Evolutionary conservation across 306 rosid genomes (phyloP), one percentile per base, ranked within the genome.

Genomic region (Oemleria cerasiformis): DNA sequence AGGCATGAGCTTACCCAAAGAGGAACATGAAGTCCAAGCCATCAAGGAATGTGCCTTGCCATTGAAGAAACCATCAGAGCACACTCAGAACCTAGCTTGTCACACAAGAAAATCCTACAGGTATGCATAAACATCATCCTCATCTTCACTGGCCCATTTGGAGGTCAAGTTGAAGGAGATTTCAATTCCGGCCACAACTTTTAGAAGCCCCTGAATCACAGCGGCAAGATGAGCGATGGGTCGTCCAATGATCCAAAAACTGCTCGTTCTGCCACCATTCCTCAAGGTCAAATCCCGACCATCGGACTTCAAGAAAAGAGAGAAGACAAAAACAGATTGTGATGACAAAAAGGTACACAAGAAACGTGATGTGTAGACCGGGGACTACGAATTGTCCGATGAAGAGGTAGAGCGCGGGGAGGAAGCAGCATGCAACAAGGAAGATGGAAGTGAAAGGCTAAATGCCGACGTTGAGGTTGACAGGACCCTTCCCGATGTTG

Each of bases 221-320:
- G 96, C 97, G 1, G 73, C 90, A 63, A 88, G 91, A 85, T 91
- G 97, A 19, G 97, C 88, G 61, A 96, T 91, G 2, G 96, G 84
- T 25, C 97, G 96, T 16, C 96, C 97, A 30, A 92, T 92, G 63
- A 83, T 83, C 97, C 96, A n/a, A 88, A 74, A 92, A 92, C 56
- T 92, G 97, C 69, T 92, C 96, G 14, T 88, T 92, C 6, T 92
- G 65, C 97, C 97, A 92, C 84, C 89, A 89, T 68, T 92, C 96
- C 73, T 92, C 97, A 0, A 92, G 89, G 3, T 82, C 90, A 15
- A 84, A 84, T 11, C 97, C 96, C 0, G 97, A 92, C 96, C 96
- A 92, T 59, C 77, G 87, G 6, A 92, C 97, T 76, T 92, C 97
- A 6, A 89, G 92, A 20, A 92, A 82, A 9, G 97, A 88, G 23